phyloP scores from a whole-genome alignment of 176 grass and related monocot genomes.

The Chloris gayana region DNA sequence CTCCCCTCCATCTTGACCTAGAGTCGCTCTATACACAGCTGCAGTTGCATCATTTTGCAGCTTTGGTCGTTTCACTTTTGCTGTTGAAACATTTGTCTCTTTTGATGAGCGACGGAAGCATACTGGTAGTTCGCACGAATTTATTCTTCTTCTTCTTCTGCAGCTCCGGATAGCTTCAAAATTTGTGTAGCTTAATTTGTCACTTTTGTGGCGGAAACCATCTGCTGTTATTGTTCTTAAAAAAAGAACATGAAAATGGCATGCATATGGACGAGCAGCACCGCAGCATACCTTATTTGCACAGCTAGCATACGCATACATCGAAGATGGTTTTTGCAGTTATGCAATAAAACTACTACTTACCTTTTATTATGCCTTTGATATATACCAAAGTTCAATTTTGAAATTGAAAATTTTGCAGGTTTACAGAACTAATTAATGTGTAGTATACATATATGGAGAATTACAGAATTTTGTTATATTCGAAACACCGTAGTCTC shows the following conservation, averaged over 20 bases:
- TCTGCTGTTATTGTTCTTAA: not conserved
- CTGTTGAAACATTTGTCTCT: not conserved
- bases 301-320: not conserved
- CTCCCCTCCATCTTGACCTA: not conserved
- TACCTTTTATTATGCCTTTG: not conserved
- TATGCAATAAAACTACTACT: constrained; percentile 10
- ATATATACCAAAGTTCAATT: not conserved
- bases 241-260: not conserved
- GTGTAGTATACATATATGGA: not conserved
- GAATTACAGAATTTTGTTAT: not conserved
- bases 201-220: not conserved
- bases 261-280: not conserved
- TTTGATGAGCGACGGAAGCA: not conserved
- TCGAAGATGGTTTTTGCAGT: not conserved
- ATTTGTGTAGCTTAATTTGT: not conserved
- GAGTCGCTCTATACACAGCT: not conserved
- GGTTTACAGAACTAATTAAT: too few species aligned
- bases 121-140: not conserved
- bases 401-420: not conserved
- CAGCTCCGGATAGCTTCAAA: not conserved
- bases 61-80: not conserved
- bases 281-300: not conserved
- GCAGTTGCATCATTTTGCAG: not conserved
- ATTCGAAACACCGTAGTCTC: not conserved
- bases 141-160: not conserved